Percentiles rank a stretch among this genome's conserved stretches.
Conservation (phyloP, 1,284 basidiomycete genomes). For the Tilletia indica region DNA sequence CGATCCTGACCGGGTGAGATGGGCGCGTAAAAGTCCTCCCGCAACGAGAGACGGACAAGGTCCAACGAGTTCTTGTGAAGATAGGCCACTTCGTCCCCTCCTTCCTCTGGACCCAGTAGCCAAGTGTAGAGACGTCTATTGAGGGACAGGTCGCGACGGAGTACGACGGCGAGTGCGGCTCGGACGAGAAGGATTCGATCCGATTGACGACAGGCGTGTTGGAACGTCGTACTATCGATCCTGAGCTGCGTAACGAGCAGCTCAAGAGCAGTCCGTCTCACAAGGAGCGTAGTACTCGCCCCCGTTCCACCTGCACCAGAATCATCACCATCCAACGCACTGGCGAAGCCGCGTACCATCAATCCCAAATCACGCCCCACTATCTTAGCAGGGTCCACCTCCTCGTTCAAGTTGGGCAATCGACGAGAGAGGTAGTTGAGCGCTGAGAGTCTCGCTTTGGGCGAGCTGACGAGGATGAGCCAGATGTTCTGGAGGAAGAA, state of each 20-base stretch:
- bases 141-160: constrained; percentile 86
- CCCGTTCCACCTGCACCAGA: constrained; percentile 74
- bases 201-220: constrained; percentile 27
- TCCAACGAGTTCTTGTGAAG: constrained; percentile 34
- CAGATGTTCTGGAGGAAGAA: constrained; percentile 96
- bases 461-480: constrained; percentile 87
- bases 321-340: constrained; percentile 67
- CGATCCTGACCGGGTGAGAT: constrained; percentile 58
- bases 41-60: constrained; percentile 34
- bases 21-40: constrained; percentile 27
- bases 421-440: constrained; percentile 81
- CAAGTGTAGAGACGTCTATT: constrained; percentile 90
- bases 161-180: constrained; percentile 51
- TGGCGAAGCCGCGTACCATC: constrained; percentile 85
- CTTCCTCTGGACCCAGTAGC: constrained; percentile 77
- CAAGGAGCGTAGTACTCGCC: constrained; percentile 59
- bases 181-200: constrained; percentile 44
- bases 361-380: constrained; percentile 77
- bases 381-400: constrained; percentile 27
- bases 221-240: constrained; percentile 32
- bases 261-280: constrained; percentile 46
- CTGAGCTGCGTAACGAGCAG: constrained; percentile 43
- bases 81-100: constrained; percentile 52
- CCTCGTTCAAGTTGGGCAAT: constrained; percentile 61
- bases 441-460: constrained; percentile 77